These are phyloP conservation scores for Neonectria coccinea DNA, from an alignment of 2,329 filamentous ascomycete genomes.

Conservation along the genomic window DNA sequence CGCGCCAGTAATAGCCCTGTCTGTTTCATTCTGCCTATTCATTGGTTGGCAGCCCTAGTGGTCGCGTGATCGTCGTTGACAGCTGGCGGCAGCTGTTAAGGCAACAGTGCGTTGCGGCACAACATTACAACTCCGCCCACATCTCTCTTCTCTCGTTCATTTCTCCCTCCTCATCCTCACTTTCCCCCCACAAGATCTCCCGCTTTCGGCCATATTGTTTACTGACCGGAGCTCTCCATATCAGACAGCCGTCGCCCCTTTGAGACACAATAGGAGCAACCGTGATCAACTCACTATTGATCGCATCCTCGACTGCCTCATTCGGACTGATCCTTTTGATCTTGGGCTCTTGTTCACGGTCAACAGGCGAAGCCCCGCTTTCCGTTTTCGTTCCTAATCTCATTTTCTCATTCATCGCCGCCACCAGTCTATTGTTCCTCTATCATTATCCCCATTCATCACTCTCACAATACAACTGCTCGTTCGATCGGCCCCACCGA, in stretches of 20 bases:
- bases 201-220: not conserved
- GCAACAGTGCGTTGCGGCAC: slow-evolving; percentile 2
- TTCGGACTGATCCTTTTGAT: not conserved
- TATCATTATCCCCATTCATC: not conserved
- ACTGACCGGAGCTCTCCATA: not conserved
- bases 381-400: not conserved
- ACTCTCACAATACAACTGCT: not conserved
- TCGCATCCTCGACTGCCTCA: not conserved
- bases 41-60: too few species aligned
- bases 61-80: not conserved
- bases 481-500: not conserved
- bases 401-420: not conserved
- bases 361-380: not conserved
- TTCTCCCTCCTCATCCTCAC: slow-evolving; percentile 9
- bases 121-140: slow-evolving; percentile 12
- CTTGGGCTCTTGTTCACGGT: not conserved
- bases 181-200: not conserved
- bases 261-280: not conserved
- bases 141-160: slow-evolving; percentile 7
- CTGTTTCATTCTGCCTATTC: too few species aligned
- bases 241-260: not conserved
- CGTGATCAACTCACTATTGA: not conserved
- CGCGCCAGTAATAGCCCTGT: too few species aligned
- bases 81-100: slow-evolving; percentile 20
- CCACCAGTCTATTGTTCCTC: not conserved